A percentile compares a stretch with the other conserved stretches of the same genome.
These are phyloP conservation scores for Phalaenopsis equestris DNA, from an alignment of 106 monocot species.

Conservation along the genomic window DNA sequence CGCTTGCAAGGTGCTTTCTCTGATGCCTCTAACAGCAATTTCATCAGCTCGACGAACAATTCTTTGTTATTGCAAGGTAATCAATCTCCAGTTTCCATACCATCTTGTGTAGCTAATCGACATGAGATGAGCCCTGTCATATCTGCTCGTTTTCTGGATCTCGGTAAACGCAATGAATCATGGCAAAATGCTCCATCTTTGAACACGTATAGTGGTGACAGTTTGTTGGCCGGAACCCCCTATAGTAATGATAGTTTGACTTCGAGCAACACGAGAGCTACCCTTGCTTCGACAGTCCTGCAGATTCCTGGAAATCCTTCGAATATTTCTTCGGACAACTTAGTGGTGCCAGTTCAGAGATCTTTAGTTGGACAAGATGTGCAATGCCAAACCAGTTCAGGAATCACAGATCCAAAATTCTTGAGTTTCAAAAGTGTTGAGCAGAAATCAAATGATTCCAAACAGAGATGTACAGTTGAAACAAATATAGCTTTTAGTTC, in stretches of 20 bases:
- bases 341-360: neutral
- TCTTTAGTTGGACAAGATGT: conserved; percentile 8
- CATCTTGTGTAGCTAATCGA: conserved; percentile 16
- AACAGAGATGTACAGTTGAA: conserved; percentile 5
- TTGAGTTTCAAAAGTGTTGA: conserved; percentile 16
- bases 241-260: conserved; percentile 3
- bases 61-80: conserved; percentile 16
- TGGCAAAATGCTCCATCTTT: conserved; percentile 28
- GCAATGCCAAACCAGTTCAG: conserved; percentile 5
- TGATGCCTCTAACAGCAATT: conserved; percentile 16
- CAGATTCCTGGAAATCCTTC: neutral
- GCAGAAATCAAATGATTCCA: conserved; percentile 11
- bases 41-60: conserved; percentile 11
- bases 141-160: conserved; percentile 27
- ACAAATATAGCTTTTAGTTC: conserved; percentile 13
- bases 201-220: conserved; percentile 4
- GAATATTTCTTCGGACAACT: conserved; percentile 9
- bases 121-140: conserved; percentile 15
- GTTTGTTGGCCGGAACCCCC: neutral
- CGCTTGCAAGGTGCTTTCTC: conserved; percentile 12
- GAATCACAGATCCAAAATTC: conserved; percentile 10
- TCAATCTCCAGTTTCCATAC: conserved; percentile 14
- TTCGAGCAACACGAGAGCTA: conserved; percentile 8
- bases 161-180: conserved; percentile 19
- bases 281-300: neutral